These are phyloP conservation scores for Rhodotorula sp. DNA, from an alignment of 1,284 basidiomycete species.

Conservation along the genomic window DNA sequence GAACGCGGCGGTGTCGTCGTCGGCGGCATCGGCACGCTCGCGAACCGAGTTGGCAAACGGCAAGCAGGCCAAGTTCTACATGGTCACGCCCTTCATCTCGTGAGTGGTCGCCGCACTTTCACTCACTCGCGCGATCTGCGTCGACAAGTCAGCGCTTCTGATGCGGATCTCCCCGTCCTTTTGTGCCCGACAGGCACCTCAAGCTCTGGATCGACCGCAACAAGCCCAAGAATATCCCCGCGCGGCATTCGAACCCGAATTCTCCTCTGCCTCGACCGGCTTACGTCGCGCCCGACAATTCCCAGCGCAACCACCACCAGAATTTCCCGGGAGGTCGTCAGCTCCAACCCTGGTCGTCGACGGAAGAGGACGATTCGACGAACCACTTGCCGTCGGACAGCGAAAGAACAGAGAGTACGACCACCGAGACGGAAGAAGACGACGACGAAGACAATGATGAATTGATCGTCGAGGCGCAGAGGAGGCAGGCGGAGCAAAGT, in stretches of 20 bases:
- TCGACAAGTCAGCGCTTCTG: too few relatives aligned
- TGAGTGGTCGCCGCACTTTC: conserved; percentile 52
- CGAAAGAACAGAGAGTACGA: conserved; percentile 10
- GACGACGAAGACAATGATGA: conserved; percentile 8
- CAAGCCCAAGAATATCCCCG: conserved; percentile 28
- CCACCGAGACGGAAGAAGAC: conserved; percentile 13
- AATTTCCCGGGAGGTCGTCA: background rate
- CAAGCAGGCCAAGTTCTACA: conserved; percentile 75
- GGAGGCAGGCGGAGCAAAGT: background rate
- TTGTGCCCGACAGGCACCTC: conserved; percentile 39
- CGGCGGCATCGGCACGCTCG: conserved; percentile 50
- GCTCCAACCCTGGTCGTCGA: conserved; percentile 3
- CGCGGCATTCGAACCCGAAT: background rate
- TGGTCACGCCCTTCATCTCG: conserved; percentile 93
- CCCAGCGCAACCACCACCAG: background rate
- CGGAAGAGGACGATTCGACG: conserved; percentile 15
- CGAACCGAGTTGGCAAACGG: conserved; percentile 49
- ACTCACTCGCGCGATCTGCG: background rate
- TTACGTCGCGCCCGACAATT: background rate
- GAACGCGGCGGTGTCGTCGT: conserved; percentile 44
- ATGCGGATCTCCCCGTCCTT: too few relatives aligned
- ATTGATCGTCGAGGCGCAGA: background rate
- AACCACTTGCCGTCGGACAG: conserved; percentile 22
- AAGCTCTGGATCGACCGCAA: conserved; percentile 43
- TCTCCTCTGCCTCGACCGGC: background rate